phyloP scores from a whole-genome alignment of 306 rosid genomes.

The Trifolium repens region DNA sequence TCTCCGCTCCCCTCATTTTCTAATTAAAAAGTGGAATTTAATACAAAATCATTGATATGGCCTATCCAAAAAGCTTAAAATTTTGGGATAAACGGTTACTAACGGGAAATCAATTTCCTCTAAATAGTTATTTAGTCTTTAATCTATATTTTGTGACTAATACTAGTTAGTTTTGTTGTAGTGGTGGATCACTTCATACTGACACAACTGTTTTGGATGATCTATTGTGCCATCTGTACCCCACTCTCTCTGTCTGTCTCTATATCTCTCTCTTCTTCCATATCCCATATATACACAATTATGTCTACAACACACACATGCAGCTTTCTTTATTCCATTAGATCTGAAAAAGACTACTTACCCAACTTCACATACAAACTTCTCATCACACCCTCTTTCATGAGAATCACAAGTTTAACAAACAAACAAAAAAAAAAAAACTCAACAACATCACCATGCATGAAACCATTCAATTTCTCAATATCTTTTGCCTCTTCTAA shows the following conservation, averaged over 20 bases:
- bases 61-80: too few relatives aligned
- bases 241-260: conserved; percentile 46
- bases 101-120: too few relatives aligned
- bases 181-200: conserved; percentile 48
- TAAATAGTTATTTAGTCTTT: too few relatives aligned
- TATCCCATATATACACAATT: conserved; percentile 19
- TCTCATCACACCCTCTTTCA: conserved; percentile 59
- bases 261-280: not conserved
- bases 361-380: conserved; percentile 42
- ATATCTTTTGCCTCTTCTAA: too few relatives aligned
- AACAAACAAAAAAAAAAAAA: conserved; percentile 9
- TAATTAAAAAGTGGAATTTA: too few relatives aligned
- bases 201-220: conserved; percentile 58
- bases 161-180: conserved; percentile 40
- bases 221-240: conserved; percentile 47
- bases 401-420: conserved; percentile 72
- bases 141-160: not conserved
- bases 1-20: too few relatives aligned
- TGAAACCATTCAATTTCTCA: conserved; percentile 67
- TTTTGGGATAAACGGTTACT: too few relatives aligned
- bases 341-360: conserved; percentile 55
- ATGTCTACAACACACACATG: conserved; percentile 32
- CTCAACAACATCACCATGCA: conserved; percentile 49
- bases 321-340: conserved; percentile 57
- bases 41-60: too few relatives aligned